These are phyloP conservation scores for Verticillium alfalfae DNA, from an alignment of 2,329 filamentous ascomycete species.

Conservation along the genomic window DNA sequence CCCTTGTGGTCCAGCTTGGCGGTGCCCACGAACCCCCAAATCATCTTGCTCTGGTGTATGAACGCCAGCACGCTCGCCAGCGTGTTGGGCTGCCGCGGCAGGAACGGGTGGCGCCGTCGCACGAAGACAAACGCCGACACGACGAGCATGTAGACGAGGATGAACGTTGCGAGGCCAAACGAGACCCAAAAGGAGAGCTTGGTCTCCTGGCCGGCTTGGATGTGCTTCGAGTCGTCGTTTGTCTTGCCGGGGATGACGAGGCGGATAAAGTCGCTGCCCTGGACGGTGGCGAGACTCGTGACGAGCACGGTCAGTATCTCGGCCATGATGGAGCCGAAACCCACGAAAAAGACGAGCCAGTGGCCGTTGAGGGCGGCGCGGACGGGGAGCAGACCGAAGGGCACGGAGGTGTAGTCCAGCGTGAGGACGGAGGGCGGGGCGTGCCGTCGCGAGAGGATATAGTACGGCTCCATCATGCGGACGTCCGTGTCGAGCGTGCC, in stretches of 20 bases:
- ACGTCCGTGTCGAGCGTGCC: conserved; percentile 62
- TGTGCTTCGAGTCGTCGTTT: conserved; percentile 13
- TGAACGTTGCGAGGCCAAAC: conserved; percentile 54
- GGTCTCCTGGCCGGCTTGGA: conserved; percentile 52
- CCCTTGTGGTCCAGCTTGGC: conserved; percentile 54
- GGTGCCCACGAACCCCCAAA: conserved; percentile 69
- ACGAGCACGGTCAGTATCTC: conserved; percentile 69
- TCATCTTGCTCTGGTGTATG: conserved; percentile 76
- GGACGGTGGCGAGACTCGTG: conserved; percentile 59
- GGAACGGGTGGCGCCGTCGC: conserved; percentile 61
- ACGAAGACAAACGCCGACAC: conserved; percentile 56
- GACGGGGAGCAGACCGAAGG: conserved; percentile 60
- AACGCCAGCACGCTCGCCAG: conserved; percentile 72
- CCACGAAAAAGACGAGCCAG: conserved; percentile 61
- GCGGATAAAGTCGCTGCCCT: conserved; percentile 54
- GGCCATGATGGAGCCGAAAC: conserved; percentile 64
- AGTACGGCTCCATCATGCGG: conserved; percentile 71
- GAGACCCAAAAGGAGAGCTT: conserved; percentile 61
- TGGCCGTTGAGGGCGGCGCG: conserved; percentile 59
- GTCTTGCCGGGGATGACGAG: conserved; percentile 13
- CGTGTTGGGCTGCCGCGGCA: conserved; percentile 73
- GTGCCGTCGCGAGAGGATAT: conserved; percentile 60
- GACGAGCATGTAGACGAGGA: conserved; percentile 59
- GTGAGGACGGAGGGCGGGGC: conserved; percentile 61
- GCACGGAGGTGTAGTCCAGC: conserved; percentile 68